phyloP scores from a whole-genome alignment of 1,139 yeast species.

The Lodderomyces elongisporus region DNA sequence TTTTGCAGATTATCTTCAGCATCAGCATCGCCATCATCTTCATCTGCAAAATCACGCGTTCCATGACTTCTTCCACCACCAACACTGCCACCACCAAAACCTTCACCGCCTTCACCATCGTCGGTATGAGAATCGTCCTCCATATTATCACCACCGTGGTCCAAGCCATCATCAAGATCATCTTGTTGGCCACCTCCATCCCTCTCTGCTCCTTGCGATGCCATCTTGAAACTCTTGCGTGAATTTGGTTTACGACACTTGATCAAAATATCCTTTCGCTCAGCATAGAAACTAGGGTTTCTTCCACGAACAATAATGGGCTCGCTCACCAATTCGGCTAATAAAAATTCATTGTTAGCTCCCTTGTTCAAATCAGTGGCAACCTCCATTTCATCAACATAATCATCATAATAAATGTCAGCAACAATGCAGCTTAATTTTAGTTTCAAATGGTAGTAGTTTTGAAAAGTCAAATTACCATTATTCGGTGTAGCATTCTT shows the following conservation, averaged over 20 bases:
- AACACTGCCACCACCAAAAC: constrained; percentile 1
- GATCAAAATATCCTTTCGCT: constrained; percentile 46
- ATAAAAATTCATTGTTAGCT: constrained; percentile 27
- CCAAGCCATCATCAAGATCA: background rate
- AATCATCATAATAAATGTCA: constrained; percentile 39
- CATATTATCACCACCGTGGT: background rate
- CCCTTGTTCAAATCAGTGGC: constrained; percentile 7
- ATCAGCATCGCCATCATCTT: constrained; percentile 1
- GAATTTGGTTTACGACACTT: constrained; percentile 22
- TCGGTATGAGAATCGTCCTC: constrained; percentile 13
- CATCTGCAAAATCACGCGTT: background rate
- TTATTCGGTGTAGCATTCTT: constrained; percentile 62
- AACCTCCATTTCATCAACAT: constrained; percentile 26
- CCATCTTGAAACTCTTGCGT: constrained; percentile 19
- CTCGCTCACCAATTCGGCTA: constrained; percentile 35
- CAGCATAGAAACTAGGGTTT: constrained; percentile 59
- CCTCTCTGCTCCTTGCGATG: constrained; percentile 11
- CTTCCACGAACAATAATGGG: constrained; percentile 64
- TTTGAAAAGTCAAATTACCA: constrained; percentile 53
- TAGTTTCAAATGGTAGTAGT: constrained; percentile 49
- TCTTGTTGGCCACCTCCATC: background rate
- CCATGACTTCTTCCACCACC: constrained; percentile 1
- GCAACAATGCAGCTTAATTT: constrained; percentile 44
- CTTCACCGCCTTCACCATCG: background rate
- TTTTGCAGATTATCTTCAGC: background rate